A percentile compares a stretch with the other conserved stretches of the same genome.
phyloP scores from a whole-genome alignment of 257 asterid genomes.

The Solanum chaucha region DNA sequence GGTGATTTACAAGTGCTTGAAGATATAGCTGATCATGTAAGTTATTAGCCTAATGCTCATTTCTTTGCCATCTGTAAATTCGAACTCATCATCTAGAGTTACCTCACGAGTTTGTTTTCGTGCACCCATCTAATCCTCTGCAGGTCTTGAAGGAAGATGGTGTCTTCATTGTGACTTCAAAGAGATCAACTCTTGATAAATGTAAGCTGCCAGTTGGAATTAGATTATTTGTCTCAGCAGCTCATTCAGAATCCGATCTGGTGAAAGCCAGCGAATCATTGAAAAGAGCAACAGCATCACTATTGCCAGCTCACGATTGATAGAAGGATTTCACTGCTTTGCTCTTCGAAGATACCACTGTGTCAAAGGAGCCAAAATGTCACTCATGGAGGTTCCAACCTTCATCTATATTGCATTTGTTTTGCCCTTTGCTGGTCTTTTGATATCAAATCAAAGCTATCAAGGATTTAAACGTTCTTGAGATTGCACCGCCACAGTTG shows the following conservation, averaged over 20 bases:
- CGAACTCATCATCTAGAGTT: background rate
- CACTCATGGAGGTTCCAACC: background rate
- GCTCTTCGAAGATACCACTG: background rate
- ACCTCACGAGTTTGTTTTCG: background rate
- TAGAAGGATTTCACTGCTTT: background rate
- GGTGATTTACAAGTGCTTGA: constrained; percentile 64
- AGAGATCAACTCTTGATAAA: constrained; percentile 65
- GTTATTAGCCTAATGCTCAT: background rate
- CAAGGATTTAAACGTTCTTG: background rate
- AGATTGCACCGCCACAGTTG: background rate
- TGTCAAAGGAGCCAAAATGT: background rate
- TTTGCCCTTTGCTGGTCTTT: background rate
- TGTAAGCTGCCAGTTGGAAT: constrained; percentile 79
- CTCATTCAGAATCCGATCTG: constrained; percentile 64
- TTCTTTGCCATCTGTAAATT: background rate
- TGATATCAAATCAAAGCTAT: background rate
- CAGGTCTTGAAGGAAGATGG: constrained; percentile 67
- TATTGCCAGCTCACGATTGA: constrained; percentile 17
- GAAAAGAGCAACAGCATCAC: constrained; percentile 35
- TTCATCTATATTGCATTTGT: background rate
- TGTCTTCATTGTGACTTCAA: constrained; percentile 58
- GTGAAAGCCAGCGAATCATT: constrained; percentile 56
- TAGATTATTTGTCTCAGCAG: constrained; percentile 65
- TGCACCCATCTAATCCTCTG: background rate
- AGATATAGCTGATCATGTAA: constrained; percentile 52